Base-by-base conservation (phyloP, 805 yeast genomes). In the Metschnikowia proteae region DNA sequence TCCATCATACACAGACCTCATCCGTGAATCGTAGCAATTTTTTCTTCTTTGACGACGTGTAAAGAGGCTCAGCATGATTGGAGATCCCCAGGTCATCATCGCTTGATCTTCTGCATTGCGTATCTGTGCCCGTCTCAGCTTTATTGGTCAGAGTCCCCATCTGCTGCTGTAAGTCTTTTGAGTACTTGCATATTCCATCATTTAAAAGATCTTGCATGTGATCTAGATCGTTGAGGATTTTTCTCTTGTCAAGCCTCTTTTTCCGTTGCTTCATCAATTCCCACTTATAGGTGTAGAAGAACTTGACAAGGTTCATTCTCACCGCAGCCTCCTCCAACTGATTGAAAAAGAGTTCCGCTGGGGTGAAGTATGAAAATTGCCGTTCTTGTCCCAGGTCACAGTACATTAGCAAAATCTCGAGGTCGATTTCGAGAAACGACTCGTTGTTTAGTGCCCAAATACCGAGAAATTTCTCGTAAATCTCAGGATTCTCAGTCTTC, bases 381-480 rank as follows among this genome's bases (percentile, higher is more conserved):
- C 47, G 52, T n/a, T 45, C 43, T 17, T 46, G 35, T 13, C 38
- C 34, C 9, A 29, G 38, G 11, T 38, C 26, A 31, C 43, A 43
- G 11, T 47, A 50, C 25, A 38, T 45, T 6, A 52, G 31, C 27
- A 50, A 51, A 37, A 44, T 47, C 9, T 41, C 47, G 3, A 54
- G 52, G 31, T 30, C 34, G 25, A 44, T 49, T 8, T 47, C 43
- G 11, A 48, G 36, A 7, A 52, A 44, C n/a, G 47, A 39, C 17
- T 36, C 45, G 4, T 48, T 49, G 22, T 54, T 50, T 11, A 54
- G 45, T 13, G 40, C 41, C 56, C 56, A 56, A 7, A 52, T 44
- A 9, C 41, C 43, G 25, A 38, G 23, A 28, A 52, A 54, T 6
- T 30, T 30, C 3, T 34, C 38, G 46, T 48, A 48, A 23, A 48